Conservation (phyloP, 176 grass and related monocot species). For the Aegilops umbellulata region DNA sequence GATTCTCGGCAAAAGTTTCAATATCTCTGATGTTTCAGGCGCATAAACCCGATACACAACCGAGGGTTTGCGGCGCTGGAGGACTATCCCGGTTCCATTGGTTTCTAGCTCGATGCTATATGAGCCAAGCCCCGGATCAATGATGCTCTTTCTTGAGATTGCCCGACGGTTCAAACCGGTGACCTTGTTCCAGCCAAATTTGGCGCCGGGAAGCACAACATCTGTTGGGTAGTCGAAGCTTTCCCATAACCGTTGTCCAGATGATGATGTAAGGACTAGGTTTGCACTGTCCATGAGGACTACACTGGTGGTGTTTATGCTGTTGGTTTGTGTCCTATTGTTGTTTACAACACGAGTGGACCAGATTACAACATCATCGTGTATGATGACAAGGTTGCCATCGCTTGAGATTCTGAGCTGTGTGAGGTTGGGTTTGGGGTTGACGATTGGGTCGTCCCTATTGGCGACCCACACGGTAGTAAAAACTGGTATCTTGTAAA, state of each 20-base stretch:
- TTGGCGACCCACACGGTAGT: background rate
- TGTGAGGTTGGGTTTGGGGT: background rate
- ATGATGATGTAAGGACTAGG: slow-evolving; percentile 18
- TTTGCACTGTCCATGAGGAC: slow-evolving; percentile 31
- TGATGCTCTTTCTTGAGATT: slow-evolving; percentile 26
- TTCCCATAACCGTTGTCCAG: slow-evolving; percentile 28
- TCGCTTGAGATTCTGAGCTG: slow-evolving; percentile 31
- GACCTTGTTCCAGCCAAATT: slow-evolving; percentile 43
- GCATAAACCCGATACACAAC: background rate
- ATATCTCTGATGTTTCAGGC: background rate
- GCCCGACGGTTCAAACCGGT: slow-evolving; percentile 22
- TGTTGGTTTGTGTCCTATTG: background rate
- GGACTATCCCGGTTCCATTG: background rate
- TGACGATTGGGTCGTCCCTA: background rate
- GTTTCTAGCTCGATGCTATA: slow-evolving; percentile 30
- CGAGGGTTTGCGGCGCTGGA: background rate
- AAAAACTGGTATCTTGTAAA: background rate
- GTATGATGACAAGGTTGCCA: slow-evolving; percentile 30
- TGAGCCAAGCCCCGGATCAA: slow-evolving; percentile 28
- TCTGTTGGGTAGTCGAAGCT: slow-evolving; percentile 53
- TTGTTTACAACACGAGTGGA: background rate
- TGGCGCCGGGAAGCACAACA: slow-evolving; percentile 28
- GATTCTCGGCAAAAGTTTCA: slow-evolving; percentile 27
- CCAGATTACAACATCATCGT: slow-evolving; percentile 13
- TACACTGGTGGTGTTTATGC: background rate